A percentile compares a stretch with the other conserved stretches of the same genome.
These are phyloP conservation scores for Kalmusia sp. DNA, from an alignment of 2,329 filamentous ascomycete genomes.

Conservation along the genomic window DNA sequence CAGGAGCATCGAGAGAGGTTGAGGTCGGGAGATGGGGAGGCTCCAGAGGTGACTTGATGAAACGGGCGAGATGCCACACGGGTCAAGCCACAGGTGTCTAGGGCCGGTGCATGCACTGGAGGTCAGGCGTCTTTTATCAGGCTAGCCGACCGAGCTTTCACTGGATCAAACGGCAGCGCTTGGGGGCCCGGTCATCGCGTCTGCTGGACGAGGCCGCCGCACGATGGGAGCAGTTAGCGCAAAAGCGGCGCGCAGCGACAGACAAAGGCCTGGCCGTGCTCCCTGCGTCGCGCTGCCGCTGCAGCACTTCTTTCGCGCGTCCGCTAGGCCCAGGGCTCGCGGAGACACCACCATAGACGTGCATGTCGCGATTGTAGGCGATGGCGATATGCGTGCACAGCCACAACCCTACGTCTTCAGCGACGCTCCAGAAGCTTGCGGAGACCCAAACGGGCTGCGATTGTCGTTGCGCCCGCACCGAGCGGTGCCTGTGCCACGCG, in stretches of 20 bases:
- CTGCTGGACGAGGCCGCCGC: slow-evolving; percentile 16
- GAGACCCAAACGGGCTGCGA: slow-evolving; percentile 36
- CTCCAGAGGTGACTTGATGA: slow-evolving; percentile 35
- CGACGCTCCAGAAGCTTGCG: slow-evolving; percentile 32
- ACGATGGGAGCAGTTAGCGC: slow-evolving; percentile 11
- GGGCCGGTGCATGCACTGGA: slow-evolving; percentile 29
- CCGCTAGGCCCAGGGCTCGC: slow-evolving; percentile 21
- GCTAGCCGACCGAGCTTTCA: slow-evolving; percentile 34
- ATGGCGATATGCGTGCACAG: slow-evolving; percentile 39
- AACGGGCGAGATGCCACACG: slow-evolving; percentile 44
- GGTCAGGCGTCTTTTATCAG: slow-evolving; percentile 47
- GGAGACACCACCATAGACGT: slow-evolving; percentile 15
- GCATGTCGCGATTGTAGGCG: slow-evolving; percentile 26
- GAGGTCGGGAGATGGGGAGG: slow-evolving; percentile 33
- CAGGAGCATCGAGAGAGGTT: slow-evolving; percentile 41
- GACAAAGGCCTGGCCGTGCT: slow-evolving; percentile 25
- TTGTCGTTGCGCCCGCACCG: slow-evolving; percentile 40
- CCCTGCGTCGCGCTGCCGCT: slow-evolving; percentile 25
- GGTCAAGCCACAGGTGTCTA: slow-evolving; percentile 44
- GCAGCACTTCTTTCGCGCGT: slow-evolving; percentile 19
- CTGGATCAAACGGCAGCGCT: slow-evolving; percentile 30
- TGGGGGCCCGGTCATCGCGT: slow-evolving; percentile 27
- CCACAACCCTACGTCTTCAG: slow-evolving; percentile 42
- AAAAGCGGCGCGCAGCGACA: slow-evolving; percentile 14
- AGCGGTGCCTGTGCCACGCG: slow-evolving; percentile 30